Conservation (phyloP, 306 rosid species). For the Prunus persica region DNA sequence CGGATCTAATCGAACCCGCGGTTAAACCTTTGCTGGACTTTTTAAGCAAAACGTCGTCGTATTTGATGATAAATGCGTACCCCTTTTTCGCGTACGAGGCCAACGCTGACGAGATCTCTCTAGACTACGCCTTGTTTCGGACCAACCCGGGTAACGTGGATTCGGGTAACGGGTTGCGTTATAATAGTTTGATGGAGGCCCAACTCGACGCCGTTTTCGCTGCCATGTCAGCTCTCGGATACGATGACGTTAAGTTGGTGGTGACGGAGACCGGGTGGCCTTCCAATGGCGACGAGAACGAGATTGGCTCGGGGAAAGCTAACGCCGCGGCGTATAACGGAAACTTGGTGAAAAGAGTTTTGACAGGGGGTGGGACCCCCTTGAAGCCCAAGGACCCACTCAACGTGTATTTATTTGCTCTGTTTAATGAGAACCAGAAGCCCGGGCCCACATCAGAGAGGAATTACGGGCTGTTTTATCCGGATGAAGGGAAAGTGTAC, state of each 20-base stretch:
- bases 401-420: constrained; percentile 55
- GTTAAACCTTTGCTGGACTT: constrained; percentile 68
- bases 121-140: constrained; percentile 57
- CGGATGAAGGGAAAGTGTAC: constrained; percentile 57
- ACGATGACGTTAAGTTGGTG: constrained; percentile 47
- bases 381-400: constrained; percentile 44
- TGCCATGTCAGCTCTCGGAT: constrained; percentile 63
- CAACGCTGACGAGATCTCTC: constrained; percentile 45
- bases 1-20: constrained; percentile 58
- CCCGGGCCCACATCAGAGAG: constrained; percentile 78
- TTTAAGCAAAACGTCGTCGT: constrained; percentile 49
- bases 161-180: constrained; percentile 65
- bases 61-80: constrained; percentile 71
- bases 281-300: constrained; percentile 60
- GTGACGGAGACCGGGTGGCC: constrained; percentile 92
- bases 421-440: constrained; percentile 74
- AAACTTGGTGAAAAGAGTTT: constrained; percentile 50
- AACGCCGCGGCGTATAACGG: constrained; percentile 91
- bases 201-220: constrained; percentile 84
- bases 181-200: constrained; percentile 56
- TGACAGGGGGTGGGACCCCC: constrained; percentile 63
- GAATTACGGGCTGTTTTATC: constrained; percentile 76
- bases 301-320: constrained; percentile 46
- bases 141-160: constrained; percentile 64
- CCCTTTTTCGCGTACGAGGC: constrained; percentile 70